phyloP scores from a whole-genome alignment of 768 basidiomycete genomes.

The Boletus rubescentipes region DNA sequence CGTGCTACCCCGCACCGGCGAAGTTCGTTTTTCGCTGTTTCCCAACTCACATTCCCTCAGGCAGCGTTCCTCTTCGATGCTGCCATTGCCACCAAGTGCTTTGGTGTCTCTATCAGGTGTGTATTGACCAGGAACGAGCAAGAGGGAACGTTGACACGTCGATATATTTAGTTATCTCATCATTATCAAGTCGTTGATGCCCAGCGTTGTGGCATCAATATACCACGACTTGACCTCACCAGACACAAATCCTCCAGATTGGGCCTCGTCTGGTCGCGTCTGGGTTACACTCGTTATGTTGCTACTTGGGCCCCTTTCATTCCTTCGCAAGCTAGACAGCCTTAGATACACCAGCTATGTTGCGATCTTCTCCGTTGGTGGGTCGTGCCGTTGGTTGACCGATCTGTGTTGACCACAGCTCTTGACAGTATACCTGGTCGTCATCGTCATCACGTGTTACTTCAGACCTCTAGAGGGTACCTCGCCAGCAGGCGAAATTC shows the following conservation, averaged over 20 bases:
- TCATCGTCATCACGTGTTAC: slow-evolving; percentile 80
- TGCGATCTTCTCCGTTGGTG: slow-evolving; percentile 86
- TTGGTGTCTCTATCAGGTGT: slow-evolving; percentile 91
- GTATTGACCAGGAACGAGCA: slow-evolving; percentile 14
- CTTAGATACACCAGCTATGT: slow-evolving; percentile 90
- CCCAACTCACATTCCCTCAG: slow-evolving; percentile 85
- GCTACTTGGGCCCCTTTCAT: slow-evolving; percentile 76
- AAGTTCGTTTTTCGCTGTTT: slow-evolving; percentile 80
- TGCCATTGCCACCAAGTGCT: slow-evolving; percentile 95
- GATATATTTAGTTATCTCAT: slow-evolving; percentile 67
- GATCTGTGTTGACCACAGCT: neutral
- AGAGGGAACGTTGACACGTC: neutral
- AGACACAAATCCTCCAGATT: slow-evolving; percentile 64
- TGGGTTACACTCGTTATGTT: slow-evolving; percentile 84
- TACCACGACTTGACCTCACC: slow-evolving; percentile 75
- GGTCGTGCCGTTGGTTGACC: slow-evolving; percentile 31
- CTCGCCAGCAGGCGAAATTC: slow-evolving; percentile 62
- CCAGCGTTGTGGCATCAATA: slow-evolving; percentile 81
- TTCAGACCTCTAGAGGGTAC: slow-evolving; percentile 70
- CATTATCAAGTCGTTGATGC: slow-evolving; percentile 91
- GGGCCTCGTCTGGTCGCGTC: slow-evolving; percentile 72
- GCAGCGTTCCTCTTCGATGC: slow-evolving; percentile 89
- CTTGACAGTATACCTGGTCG: slow-evolving; percentile 66
- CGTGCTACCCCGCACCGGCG: slow-evolving; percentile 68
- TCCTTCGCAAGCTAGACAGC: slow-evolving; percentile 80